Evolutionary conservation across 1,284 basidiomycete genomes (phyloP).

Genomic region (Melampsora occidentalis): DNA sequence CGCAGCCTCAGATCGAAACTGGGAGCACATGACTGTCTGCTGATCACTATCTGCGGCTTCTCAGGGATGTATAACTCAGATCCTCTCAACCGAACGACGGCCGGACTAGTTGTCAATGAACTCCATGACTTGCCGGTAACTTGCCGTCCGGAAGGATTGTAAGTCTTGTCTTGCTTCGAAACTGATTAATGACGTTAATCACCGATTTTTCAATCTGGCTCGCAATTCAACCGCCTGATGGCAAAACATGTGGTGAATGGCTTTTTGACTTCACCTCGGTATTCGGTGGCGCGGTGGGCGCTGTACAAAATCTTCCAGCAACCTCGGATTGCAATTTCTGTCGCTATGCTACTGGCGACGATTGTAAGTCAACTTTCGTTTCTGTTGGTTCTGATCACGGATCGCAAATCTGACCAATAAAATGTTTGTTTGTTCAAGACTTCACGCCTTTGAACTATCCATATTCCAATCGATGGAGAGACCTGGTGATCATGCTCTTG

Average conservation of each 20-base stretch:
- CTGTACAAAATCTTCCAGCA: background rate
- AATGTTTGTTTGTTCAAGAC: background rate
- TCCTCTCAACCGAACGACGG: conserved; percentile 67
- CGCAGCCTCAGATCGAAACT: conserved; percentile 60
- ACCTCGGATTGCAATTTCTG: background rate
- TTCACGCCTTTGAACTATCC: conserved; percentile 10
- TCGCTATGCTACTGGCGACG: background rate
- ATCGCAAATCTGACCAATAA: background rate
- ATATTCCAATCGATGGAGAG: conserved; percentile 40
- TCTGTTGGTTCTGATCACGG: background rate
- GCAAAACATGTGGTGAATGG: background rate
- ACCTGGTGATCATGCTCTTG: conserved; percentile 27
- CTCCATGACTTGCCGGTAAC: conserved; percentile 31
- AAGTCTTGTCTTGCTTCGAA: background rate
- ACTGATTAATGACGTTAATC: background rate
- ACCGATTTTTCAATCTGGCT: background rate
- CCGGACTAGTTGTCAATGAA: conserved; percentile 50
- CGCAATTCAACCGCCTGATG: background rate
- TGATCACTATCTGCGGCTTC: conserved; percentile 25
- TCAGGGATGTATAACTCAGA: conserved; percentile 50
- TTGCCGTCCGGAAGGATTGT: conserved; percentile 37
- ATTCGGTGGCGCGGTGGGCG: background rate
- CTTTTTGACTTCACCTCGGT: background rate
- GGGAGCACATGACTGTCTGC: background rate
- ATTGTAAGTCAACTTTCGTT: background rate